Conservation (phyloP, 345 rosid genomes). For the Excoecaria cochinchinensis region DNA sequence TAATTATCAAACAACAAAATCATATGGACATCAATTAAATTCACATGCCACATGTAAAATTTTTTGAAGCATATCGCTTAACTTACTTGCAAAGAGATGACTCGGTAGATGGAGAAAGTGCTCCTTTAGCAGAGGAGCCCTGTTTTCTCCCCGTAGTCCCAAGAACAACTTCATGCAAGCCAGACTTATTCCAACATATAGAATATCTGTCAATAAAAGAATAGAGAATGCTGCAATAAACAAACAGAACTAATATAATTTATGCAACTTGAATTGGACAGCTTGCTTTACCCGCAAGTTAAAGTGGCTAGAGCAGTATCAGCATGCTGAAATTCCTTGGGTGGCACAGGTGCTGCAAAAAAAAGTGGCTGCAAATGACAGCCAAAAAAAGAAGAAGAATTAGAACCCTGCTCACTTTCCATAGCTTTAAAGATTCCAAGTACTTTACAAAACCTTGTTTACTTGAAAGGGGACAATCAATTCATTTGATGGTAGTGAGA, state of each 20-base stretch:
- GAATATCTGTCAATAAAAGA: slow-evolving; percentile 59
- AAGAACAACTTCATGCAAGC: slow-evolving; percentile 85
- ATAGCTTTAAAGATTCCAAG: slow-evolving; percentile 14
- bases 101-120: slow-evolving; percentile 68
- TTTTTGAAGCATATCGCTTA: slow-evolving; percentile 13
- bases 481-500: slow-evolving; percentile 43
- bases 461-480: slow-evolving; percentile 45
- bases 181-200: slow-evolving; percentile 81
- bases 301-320: slow-evolving; percentile 73
- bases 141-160: slow-evolving; percentile 96
- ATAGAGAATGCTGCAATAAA: slow-evolving; percentile 11
- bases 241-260: slow-evolving; percentile 13
- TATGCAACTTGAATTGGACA: not conserved
- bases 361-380: slow-evolving; percentile 60
- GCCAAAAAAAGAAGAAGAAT: slow-evolving; percentile 1
- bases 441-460: slow-evolving; percentile 54
- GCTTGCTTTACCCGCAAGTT: slow-evolving; percentile 75
- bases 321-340: slow-evolving; percentile 79
- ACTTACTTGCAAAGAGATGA: slow-evolving; percentile 89
- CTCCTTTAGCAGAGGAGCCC: slow-evolving; percentile 88
- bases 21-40: slow-evolving; percentile 4
- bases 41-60: not conserved
- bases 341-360: slow-evolving; percentile 64
- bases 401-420: not conserved
- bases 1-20: not conserved